Evolutionary conservation across 176 grass and related monocot genomes (phyloP), one percentile per base, ranked within the genome.

Genomic region (Puya raimondii): DNA sequence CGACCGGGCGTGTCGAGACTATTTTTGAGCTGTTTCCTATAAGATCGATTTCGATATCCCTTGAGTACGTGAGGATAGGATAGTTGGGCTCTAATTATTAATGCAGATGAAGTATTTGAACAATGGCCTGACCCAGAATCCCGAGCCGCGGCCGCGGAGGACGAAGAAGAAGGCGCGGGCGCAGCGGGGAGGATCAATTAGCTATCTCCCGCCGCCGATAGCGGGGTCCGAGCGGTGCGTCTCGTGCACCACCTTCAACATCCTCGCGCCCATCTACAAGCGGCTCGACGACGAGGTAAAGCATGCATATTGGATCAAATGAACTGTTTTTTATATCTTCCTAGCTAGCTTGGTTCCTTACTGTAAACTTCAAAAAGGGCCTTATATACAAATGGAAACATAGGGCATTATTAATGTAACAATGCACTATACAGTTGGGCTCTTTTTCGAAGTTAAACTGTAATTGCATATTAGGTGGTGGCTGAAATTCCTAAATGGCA

Each of bases 191-290:
- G 69, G 65, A 47, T 25, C 69, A 29, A 68, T 12, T 59, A 68
- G 49, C 16, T 11, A 68, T 23, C 13, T 18, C 50, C 67, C 70
- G 61, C 61, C 48, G 63, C 61, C 33, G 4, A 42, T 42, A 42
- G 33, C 33, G 6, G 66, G 11, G 12, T 69, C 75, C 8, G 52
- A 78, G 13, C 64, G n/a, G 16, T 57, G 56, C 0, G 6, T 86
- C 26, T 86, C 83, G n/a, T 86, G 78, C 21, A 86, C 83, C 47
- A 86, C 83, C 66, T 86, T 86, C 83, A 86, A 86, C 83, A 86
- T 86, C 73, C 74, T 86, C 51, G 83, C 83, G 17, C 83, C 83
- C 27, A 86, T 86, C 51, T 86, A 86, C 73, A 86, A 86, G 63
- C 73, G 83, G 18, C 72, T 86, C 20, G 69, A 66, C 50, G 68